Base-by-base conservation (phyloP, 306 rosid species). In the Lathyrus aphaca region DNA sequence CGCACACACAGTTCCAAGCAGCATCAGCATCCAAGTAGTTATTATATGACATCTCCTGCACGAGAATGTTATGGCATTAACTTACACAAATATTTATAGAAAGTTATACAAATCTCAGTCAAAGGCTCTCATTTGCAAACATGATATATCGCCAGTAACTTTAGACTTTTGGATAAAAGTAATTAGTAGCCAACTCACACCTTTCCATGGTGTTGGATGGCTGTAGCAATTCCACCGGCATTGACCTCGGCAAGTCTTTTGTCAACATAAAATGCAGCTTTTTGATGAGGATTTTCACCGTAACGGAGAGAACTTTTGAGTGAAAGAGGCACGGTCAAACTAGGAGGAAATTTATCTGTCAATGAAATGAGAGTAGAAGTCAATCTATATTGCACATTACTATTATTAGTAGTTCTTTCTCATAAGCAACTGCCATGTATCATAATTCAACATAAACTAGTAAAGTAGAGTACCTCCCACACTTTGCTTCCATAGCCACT, bases 281-380 rank as follows among this genome's bases (percentile, higher is more conserved):
- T 83, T 62, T 93, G 98, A 75, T 93, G 97, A 80, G 96, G 97
- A 86, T 93, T 93, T 90, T 93, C 98, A 77, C 98, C 97, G 16
- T 93, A 93, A 3, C 97, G 92, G 42, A 88, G 97, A 32, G 81
- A 68, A 81, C 90, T 88, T 81, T 84, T 82, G 16, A 84, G 84
- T 27, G 78, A 71, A 25, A 93, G 80, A 15, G 98, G 95, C 58
- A 90, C 86, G 0, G 91, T 86, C 44, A 89, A 78, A 80, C 89
- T 83, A 56, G 90, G 91, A 71, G 96, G 96, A 63, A 92, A 89
- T 82, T 88, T 86, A 69, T 88, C 98, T 92, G 77, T 42, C 75
- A 63, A 60, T 8, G 27, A 77, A 65, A 39, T 17, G 46, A 65
- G 56, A 65, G 32, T 64, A 77, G 18, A 64, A 19, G 68, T 84